These are phyloP conservation scores for Fusarium begoniae DNA, from an alignment of 2,329 filamentous ascomycete genomes.

Conservation along the genomic window DNA sequence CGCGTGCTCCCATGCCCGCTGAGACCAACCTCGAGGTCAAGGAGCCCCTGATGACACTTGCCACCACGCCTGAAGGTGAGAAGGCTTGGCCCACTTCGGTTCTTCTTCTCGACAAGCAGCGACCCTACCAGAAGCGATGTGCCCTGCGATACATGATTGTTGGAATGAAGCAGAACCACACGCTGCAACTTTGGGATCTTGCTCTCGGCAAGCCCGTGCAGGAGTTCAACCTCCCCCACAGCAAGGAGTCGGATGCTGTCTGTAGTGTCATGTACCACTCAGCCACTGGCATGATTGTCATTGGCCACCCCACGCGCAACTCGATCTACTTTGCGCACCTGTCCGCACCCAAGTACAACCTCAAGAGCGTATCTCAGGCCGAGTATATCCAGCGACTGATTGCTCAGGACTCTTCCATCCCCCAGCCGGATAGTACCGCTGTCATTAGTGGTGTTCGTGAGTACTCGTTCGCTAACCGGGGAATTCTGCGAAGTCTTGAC, in stretches of 20 bases:
- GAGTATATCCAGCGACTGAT: conserved; percentile 84
- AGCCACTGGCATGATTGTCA: conserved; percentile 88
- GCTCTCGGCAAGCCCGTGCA: conserved; percentile 94
- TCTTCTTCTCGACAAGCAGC: conserved; percentile 93
- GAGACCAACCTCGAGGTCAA: conserved; percentile 78
- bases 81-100: conserved; percentile 98
- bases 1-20: conserved; percentile 61
- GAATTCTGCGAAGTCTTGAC: conserved; percentile 87
- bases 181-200: conserved; percentile 97
- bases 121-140: conserved; percentile 88
- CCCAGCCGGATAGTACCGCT: conserved; percentile 91
- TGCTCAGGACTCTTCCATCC: conserved; percentile 75
- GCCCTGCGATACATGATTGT: conserved; percentile 96
- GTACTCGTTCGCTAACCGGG: conserved; percentile 89
- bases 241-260: conserved; percentile 96
- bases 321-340: conserved; percentile 97
- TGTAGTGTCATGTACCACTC: conserved; percentile 97
- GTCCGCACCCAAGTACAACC: conserved; percentile 90
- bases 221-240: conserved; percentile 95
- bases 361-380: conserved; percentile 85
- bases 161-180: conserved; percentile 99
- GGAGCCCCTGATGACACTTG: conserved; percentile 85
- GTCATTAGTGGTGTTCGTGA: conserved; percentile 97
- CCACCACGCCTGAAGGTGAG: conserved; percentile 85
- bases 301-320: conserved; percentile 96